Base-by-base conservation (phyloP, 352 stramenopile genomes). In the Phytophthora sojae region DNA sequence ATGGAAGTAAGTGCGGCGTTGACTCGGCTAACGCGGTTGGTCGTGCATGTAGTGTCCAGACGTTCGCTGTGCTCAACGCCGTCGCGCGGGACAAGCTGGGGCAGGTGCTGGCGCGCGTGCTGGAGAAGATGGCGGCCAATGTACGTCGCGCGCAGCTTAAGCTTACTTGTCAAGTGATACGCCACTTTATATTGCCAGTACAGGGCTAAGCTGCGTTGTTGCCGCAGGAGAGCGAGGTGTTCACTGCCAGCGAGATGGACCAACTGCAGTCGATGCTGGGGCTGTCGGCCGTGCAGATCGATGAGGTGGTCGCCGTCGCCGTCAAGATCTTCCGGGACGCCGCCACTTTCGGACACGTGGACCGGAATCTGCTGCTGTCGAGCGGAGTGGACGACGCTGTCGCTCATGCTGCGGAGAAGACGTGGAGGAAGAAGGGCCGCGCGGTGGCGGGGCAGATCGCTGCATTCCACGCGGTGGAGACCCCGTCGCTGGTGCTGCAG, bases 351-450 rank as follows among this genome's bases (percentile, higher is more conserved):
- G 73, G 69, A 2, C 53, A 79, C 3, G 61, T 90, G 3, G 72
- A 83, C 37, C 44, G 61, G 0, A 71, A 65, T 15, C 51, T 78
- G 11, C 69, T 93, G 25, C 29, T 60, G 3, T 59, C 55, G 4
- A 55, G 49, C 1, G 76, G 74, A 3, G 65, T 84, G 5, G 52
- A 76, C 1, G 45, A 69, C 1, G 63, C 74, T 4, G 81, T 86
- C 21, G 60, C 76, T 15, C 45, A 56, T 29, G 47, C 69, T 2
- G 25, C 91, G 14, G 82, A 90, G 44, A 85, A 88, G 64, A 60
- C 75, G 49, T 93, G 85, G 85, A 81, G 74, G 47, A 91, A 93
- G 72, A 90, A 88, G 65, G 79, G 83, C 12, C 23, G 30, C 4
- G 30, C 58, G 1, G 21, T 71, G 39, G 64, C 35, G 1, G 29